Percentiles rank a stretch among this genome's conserved stretches.
Conservation (phyloP, 345 rosid species). For the Orychophragmus violaceus region DNA sequence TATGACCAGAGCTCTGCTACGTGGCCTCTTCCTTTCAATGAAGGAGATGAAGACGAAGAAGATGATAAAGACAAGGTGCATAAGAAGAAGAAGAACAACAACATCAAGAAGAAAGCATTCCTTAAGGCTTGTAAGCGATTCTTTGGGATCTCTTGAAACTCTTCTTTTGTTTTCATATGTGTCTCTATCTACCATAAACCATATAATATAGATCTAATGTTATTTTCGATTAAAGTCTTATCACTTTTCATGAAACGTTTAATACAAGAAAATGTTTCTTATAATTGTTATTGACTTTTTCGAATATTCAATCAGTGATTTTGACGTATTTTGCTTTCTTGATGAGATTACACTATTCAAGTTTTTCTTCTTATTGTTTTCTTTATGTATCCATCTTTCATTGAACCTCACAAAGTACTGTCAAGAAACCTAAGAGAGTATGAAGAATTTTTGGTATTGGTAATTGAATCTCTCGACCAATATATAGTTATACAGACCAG, state of each 20-base stretch:
- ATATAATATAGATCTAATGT: constrained; percentile 18
- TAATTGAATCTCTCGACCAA: background rate
- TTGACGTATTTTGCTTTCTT: background rate
- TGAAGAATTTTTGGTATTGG: background rate
- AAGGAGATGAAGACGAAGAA: constrained; percentile 32
- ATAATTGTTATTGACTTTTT: background rate
- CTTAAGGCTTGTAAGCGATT: constrained; percentile 71
- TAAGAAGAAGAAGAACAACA: constrained; percentile 40
- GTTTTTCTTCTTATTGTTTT: background rate
- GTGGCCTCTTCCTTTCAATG: constrained; percentile 31
- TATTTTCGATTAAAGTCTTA: background rate
- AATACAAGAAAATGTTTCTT: background rate
- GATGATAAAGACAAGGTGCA: constrained; percentile 10
- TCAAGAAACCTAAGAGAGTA: background rate
- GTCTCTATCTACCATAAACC: constrained; percentile 9
- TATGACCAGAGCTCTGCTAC: constrained; percentile 55
- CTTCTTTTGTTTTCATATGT: background rate
- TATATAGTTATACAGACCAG: background rate
- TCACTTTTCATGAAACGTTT: constrained; percentile 2
- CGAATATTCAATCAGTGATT: background rate
- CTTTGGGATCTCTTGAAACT: constrained; percentile 43
- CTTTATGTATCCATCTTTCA: no score
- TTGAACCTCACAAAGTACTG: background rate
- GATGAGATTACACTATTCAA: background rate
- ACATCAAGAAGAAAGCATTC: constrained; percentile 38